Base-by-base conservation (phyloP, 2,329 filamentous ascomycete species). In the Pyrenophora graminea region DNA sequence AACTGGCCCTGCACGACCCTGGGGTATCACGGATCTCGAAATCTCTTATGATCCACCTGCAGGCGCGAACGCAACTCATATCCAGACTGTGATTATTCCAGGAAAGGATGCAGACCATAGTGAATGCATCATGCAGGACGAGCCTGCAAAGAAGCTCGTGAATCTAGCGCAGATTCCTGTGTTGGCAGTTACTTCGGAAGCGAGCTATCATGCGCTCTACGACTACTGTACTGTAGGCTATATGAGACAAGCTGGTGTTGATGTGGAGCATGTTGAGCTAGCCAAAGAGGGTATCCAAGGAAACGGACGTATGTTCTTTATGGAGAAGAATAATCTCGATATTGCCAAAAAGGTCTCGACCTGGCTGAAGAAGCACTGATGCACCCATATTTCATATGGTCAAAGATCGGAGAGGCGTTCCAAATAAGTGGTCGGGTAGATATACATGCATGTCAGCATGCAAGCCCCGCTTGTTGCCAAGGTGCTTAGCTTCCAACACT, bases 271-370 rank as follows among this genome's bases (percentile, higher is more conserved):
- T 50, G 30, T 59, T 15, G 57, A 71, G 15, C 40, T 72, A 2
- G 79, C 80, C 21, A 72, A 85, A 65, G 77, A 79, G 33, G 90
- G 93, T 53, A 76, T 94, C 50, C 77, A 87, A 57, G 77, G 80
- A 53, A 91, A 72, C 40, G 67, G 61, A 8, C 68, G 71, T 25
- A 62, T 72, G 56, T 53, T 68, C 10, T 71, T 70, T 36, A 67
- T 71, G 67, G 67, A 71, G 51, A 65, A 58, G 55, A 71, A 72
- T 13, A 71, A 62, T 30, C 5, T 61, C 1, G 54, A 61, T 8
- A 51, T 51, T n/a, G 48, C 48, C 0, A 39, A 40, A 2, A 51
- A 15, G 32, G 27, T 42, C 1, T 18, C 48, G 38, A 27, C 2
- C 5, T 51, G 48, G 44, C 31, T 51, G 9, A 10, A 25, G 9